A percentile compares a stretch with the other conserved stretches of the same genome.
These are phyloP conservation scores for Xerocomus cyaneibrunnescens DNA, from an alignment of 1,284 basidiomycete genomes.

Conservation along the genomic window DNA sequence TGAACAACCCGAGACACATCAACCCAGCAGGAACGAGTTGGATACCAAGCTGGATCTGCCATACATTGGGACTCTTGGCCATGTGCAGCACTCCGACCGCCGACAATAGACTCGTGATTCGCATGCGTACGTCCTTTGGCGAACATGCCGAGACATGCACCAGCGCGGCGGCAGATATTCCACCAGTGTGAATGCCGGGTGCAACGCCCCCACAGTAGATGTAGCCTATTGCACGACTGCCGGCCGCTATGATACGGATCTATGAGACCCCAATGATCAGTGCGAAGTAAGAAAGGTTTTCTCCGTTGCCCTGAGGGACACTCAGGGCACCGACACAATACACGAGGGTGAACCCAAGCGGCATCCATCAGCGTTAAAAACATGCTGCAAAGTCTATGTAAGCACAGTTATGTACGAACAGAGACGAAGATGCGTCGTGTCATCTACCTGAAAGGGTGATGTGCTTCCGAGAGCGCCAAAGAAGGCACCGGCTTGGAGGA, in stretches of 20 bases:
- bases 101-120: slow-evolving; percentile 76
- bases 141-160: slow-evolving; percentile 79
- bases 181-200: slow-evolving; percentile 57
- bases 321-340: slow-evolving; percentile 69
- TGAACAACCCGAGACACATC: slow-evolving; percentile 71
- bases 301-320: not conserved
- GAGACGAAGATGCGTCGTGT: not conserved
- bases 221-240: slow-evolving; percentile 53
- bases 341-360: slow-evolving; percentile 57
- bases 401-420: too few species aligned
- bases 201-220: slow-evolving; percentile 79
- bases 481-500: slow-evolving; percentile 79
- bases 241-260: slow-evolving; percentile 63
- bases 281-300: not conserved
- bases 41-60: slow-evolving; percentile 74
- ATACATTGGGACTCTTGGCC: slow-evolving; percentile 48
- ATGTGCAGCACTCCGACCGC: slow-evolving; percentile 65
- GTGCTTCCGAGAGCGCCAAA: slow-evolving; percentile 72
- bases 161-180: slow-evolving; percentile 64
- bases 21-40: slow-evolving; percentile 78
- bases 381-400: slow-evolving; percentile 38
- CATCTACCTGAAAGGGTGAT: slow-evolving; percentile 58
- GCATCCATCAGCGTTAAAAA: slow-evolving; percentile 55
- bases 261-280: too few species aligned
- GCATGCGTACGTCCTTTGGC: slow-evolving; percentile 70